Evolutionary conservation across 1,284 basidiomycete genomes (phyloP).

Genomic region (Phaffia rhodozyma): DNA sequence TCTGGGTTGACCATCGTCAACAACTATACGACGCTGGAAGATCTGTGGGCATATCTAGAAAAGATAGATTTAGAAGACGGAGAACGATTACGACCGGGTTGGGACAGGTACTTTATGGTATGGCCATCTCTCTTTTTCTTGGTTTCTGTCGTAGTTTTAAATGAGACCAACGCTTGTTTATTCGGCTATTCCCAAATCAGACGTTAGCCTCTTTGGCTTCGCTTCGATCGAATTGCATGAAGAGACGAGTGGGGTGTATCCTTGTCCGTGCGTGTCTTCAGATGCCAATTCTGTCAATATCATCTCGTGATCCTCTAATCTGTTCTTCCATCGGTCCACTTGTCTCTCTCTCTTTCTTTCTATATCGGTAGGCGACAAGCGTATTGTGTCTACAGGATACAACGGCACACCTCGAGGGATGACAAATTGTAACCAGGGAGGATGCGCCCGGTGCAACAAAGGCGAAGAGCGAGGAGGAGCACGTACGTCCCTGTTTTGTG

Average conservation of each 20-base stretch:
- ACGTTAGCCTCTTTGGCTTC: slow-evolving; percentile 78
- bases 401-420: slow-evolving; percentile 92
- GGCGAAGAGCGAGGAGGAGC: slow-evolving; percentile 42
- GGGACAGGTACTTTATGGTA: slow-evolving; percentile 96
- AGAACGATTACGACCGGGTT: slow-evolving; percentile 66
- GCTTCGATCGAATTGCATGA: slow-evolving; percentile 90
- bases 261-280: slow-evolving; percentile 48
- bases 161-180: too few species aligned
- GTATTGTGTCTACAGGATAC: slow-evolving; percentile 94
- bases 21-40: slow-evolving; percentile 46
- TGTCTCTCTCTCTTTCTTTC: too few species aligned
- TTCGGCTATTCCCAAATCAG: slow-evolving; percentile 32
- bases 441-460: slow-evolving; percentile 68
- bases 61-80: slow-evolving; percentile 54
- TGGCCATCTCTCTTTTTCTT: slow-evolving; percentile 20
- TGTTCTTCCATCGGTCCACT: too few species aligned
- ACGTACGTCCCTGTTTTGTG: slow-evolving; percentile 26
- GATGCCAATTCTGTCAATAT: not conserved
- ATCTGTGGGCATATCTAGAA: slow-evolving; percentile 54
- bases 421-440: slow-evolving; percentile 74
- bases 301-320: not conserved
- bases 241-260: slow-evolving; percentile 86
- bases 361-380: slow-evolving; percentile 42
- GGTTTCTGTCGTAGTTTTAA: not conserved
- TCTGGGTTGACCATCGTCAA: slow-evolving; percentile 62